Evolutionary conservation across 345 rosid species (phyloP), one percentile per base, ranked within the genome.

Genomic region (Linum usitatissimum): DNA sequence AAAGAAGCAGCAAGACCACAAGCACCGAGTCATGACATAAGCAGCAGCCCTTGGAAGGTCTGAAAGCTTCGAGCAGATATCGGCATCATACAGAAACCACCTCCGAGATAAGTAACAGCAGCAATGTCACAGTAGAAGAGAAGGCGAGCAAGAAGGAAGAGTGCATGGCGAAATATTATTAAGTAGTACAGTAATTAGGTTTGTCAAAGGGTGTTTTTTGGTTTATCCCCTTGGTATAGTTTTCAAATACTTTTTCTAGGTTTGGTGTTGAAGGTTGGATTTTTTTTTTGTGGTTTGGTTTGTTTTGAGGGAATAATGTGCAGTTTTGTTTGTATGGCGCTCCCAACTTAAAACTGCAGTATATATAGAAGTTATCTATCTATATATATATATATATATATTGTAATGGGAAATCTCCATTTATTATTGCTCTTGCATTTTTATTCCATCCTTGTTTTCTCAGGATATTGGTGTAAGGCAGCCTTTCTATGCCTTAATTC

Each of bases 1-100:
- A 62, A 71, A 73, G 67, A 68, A 69, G 68, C 79, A 38, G 8
- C 77, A 73, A 65, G 86, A 69, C 71, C 60, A 69, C 79, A 79
- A 68, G 42, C 81, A 64, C 71, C 80, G 66, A 0, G 80, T 83
- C 10, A 49, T 76, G 82, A 78, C 77, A 20, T 79, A 74, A 59
- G 40, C 34, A 67, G 56, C 28, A 61, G 28, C 28, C 28, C 28
- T 23, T 23, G 10, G 7, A 53, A 7, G 30, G 31, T 28, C 58
- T 49, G 0, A 23, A n/a, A 18, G 21, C 59, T 55, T 60, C 21
- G 53, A 53, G 7, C 40, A 61, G 59, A 18, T 19, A 20, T 34
- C 48, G 0, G 34, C 17, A 36, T 51, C 30, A 3, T 51, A 55
- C 59, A 64, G 68, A 57, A 34, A 53, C 12, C 49, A 53, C 61